phyloP scores from a whole-genome alignment of 73 alveolate genomes.

The Paraurostyla sp. region DNA sequence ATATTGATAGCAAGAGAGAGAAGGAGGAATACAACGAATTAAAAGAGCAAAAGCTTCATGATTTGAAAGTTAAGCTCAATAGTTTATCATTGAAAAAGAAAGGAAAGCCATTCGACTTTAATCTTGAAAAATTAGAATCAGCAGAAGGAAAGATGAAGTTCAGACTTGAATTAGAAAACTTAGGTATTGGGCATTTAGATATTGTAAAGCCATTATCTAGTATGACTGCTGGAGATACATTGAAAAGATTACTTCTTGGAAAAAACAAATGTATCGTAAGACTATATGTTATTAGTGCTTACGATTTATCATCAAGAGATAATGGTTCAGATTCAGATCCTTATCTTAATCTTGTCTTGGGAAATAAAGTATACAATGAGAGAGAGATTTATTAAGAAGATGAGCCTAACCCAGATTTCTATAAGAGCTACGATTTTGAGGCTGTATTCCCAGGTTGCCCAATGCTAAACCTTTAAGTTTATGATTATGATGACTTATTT shows the following conservation, averaged over 20 bases:
- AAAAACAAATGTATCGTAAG: conserved; percentile 85
- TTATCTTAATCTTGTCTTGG: conserved; percentile 88
- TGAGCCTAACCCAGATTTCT: conserved; percentile 92
- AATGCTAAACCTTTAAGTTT: conserved; percentile 84
- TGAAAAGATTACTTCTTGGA: conserved; percentile 70
- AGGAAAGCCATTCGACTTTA: conserved; percentile 45
- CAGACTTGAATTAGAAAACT: background rate
- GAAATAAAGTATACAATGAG: conserved; percentile 86
- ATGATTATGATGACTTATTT: conserved; percentile 96
- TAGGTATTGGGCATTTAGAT: conserved; percentile 52
- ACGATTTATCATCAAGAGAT: conserved; percentile 94
- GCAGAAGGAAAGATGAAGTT: conserved; percentile 59
- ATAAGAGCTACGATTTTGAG: conserved; percentile 87
- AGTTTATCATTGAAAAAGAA: background rate
- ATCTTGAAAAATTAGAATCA: conserved; percentile 56
- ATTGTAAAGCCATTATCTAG: conserved; percentile 54
- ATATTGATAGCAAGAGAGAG: conserved; percentile 53
- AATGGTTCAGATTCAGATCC: conserved; percentile 95
- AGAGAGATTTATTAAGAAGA: conserved; percentile 81
- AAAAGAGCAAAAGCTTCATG: conserved; percentile 23
- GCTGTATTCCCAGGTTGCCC: conserved; percentile 97
- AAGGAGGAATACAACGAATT: background rate
- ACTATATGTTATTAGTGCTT: conserved; percentile 87
- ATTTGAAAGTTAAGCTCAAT: conserved; percentile 40
- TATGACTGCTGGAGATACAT: conserved; percentile 38